A percentile compares a stretch with the other conserved stretches of the same genome.
Conservation (phyloP, 192 early-diverging fungal species). For the Umbelopsis sp. region DNA sequence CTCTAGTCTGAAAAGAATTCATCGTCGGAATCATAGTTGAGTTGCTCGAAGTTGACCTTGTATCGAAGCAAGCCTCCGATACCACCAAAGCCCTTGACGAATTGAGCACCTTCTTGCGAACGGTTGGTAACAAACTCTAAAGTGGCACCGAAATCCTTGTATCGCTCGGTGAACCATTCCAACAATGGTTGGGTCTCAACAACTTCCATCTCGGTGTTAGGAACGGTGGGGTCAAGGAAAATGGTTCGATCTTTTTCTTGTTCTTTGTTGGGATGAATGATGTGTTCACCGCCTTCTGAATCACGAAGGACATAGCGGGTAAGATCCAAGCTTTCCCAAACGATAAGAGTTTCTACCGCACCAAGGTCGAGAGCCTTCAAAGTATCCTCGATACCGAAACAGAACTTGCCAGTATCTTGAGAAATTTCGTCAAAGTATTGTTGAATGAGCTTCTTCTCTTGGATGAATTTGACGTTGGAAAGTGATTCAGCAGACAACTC, state of each 20-base stretch:
- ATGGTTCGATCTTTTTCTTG: constrained; percentile 81
- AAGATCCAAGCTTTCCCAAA: constrained; percentile 94
- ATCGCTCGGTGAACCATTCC: constrained; percentile 98
- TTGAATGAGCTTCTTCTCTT: constrained; percentile 96
- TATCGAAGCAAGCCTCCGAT: constrained; percentile 81
- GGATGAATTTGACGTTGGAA: constrained; percentile 97
- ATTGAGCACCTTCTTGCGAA: constrained; percentile 96
- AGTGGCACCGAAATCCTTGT: constrained; percentile 93
- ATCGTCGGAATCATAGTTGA: constrained; percentile 65
- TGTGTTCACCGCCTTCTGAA: constrained; percentile 61
- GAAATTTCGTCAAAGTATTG: constrained; percentile 98
- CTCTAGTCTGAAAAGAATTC: constrained; percentile 50
- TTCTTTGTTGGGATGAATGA: constrained; percentile 80
- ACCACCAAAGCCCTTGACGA: constrained; percentile 98
- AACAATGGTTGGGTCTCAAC: constrained; percentile 81
- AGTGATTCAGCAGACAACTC: constrained; percentile 89
- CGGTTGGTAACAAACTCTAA: constrained; percentile 97
- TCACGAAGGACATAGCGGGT: constrained; percentile 80
- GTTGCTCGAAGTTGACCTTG: constrained; percentile 83
- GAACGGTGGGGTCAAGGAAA: constrained; percentile 58
- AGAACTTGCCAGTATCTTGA: constrained; percentile 93
- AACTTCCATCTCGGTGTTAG: constrained; percentile 78
- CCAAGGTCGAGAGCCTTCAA: constrained; percentile 95
- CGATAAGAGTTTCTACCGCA: constrained; percentile 98
- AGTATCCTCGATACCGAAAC: constrained; percentile 95